Evolutionary conservation across 2,329 filamentous ascomycete species (phyloP).

Genomic region (Penicillium sp.): DNA sequence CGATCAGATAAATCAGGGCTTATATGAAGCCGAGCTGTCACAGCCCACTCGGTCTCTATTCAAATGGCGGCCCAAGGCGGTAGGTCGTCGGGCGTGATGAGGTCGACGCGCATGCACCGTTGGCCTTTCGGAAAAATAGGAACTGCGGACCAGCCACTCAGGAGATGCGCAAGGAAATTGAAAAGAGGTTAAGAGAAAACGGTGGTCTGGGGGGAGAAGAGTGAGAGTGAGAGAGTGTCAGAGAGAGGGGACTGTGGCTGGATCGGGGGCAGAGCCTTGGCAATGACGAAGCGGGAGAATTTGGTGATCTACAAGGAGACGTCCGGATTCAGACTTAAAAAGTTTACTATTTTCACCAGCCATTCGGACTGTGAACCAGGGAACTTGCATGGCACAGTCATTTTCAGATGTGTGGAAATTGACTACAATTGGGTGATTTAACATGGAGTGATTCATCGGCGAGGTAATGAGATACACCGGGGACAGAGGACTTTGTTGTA

Average conservation of each 20-base stretch:
- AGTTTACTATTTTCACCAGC: no score
- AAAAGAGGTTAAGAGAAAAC: slow-evolving; percentile 2
- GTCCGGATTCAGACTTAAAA: not conserved
- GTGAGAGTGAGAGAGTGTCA: slow-evolving; percentile 11
- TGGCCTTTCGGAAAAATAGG: slow-evolving; percentile 3
- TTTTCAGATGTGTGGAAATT: no score
- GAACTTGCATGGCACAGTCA: no score
- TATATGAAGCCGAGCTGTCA: slow-evolving; percentile 16
- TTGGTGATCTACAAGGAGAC: not conserved
- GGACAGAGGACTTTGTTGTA: no score
- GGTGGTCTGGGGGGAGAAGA: slow-evolving; percentile 5
- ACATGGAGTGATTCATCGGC: no score
- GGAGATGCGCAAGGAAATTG: slow-evolving; percentile 1
- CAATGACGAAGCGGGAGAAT: slow-evolving; percentile 22
- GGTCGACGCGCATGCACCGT: slow-evolving; percentile 6
- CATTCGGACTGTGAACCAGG: no score
- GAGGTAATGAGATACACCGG: no score
- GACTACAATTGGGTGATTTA: no score
- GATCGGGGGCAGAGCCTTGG: slow-evolving; percentile 24
- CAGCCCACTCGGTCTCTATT: slow-evolving; percentile 17
- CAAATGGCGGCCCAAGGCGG: slow-evolving; percentile 17
- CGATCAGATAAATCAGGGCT: slow-evolving; percentile 10
- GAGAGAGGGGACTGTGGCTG: slow-evolving; percentile 22
- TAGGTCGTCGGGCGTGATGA: slow-evolving; percentile 6
- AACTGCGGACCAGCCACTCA: slow-evolving; percentile 10